Percentiles rank a stretch among this genome's conserved stretches.
phyloP scores from a whole-genome alignment of 768 basidiomycete genomes.

The Postia placenta region DNA sequence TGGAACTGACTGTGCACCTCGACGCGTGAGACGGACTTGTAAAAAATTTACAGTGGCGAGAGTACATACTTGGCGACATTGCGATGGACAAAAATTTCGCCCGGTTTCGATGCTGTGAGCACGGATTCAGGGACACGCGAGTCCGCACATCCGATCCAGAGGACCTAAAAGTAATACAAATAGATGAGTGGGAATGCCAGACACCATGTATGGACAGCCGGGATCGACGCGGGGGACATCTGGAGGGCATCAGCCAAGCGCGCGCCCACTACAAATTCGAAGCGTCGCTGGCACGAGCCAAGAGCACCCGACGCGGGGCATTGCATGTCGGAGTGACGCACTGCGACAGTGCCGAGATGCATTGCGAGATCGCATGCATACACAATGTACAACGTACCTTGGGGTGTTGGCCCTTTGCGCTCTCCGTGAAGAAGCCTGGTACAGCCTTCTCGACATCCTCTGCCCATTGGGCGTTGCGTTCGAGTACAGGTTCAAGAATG shows the following conservation, averaged over 20 bases:
- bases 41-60: neutral
- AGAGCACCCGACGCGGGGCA: neutral
- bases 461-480: constrained; percentile 67
- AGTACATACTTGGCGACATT: constrained; percentile 79
- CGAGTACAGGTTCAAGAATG: constrained; percentile 30
- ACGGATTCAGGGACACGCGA: constrained; percentile 81
- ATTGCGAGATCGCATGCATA: too few relatives aligned
- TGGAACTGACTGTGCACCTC: constrained; percentile 57
- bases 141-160: constrained; percentile 82
- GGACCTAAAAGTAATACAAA: constrained; percentile 37
- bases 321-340: neutral
- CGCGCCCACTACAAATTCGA: too few relatives aligned
- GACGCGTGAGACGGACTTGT: neutral
- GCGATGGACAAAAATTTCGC: constrained; percentile 77
- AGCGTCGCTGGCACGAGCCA: too few relatives aligned
- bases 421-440: constrained; percentile 57
- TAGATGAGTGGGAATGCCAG: neutral
- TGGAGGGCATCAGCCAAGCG: too few relatives aligned
- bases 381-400: constrained; percentile 53
- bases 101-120: constrained; percentile 62
- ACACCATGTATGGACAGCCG: too few relatives aligned
- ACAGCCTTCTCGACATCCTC: constrained; percentile 45
- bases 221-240: too few relatives aligned
- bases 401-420: constrained; percentile 59
- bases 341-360: neutral